These are phyloP conservation scores for Olyra latifolia DNA, from an alignment of 176 grass and related monocot genomes.

Conservation along the genomic window DNA sequence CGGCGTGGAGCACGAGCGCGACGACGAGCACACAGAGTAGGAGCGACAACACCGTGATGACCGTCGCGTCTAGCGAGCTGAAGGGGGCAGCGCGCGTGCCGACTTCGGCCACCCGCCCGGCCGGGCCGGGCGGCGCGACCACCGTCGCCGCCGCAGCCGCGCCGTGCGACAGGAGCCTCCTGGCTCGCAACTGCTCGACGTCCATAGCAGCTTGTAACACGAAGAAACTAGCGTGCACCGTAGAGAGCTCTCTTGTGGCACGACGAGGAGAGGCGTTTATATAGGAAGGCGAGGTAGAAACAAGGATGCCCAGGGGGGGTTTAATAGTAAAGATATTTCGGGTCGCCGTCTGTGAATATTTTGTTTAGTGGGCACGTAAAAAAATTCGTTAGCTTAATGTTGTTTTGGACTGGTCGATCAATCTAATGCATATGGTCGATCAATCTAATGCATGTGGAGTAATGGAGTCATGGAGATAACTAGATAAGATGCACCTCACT, in stretches of 20 bases:
- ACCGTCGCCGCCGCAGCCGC: neutral
- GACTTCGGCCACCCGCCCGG: neutral
- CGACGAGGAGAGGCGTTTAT: slow-evolving; percentile 27
- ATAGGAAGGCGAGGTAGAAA: slow-evolving; percentile 33
- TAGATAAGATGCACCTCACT: slow-evolving; percentile 35
- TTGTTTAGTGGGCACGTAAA: neutral
- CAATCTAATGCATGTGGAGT: neutral
- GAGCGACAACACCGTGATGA: slow-evolving; percentile 63
- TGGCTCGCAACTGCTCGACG: slow-evolving; percentile 30
- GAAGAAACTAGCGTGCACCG: neutral
- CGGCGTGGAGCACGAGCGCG: slow-evolving; percentile 41
- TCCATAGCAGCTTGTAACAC: slow-evolving; percentile 32
- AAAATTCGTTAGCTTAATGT: neutral
- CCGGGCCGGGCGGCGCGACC: neutral
- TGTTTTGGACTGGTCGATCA: neutral
- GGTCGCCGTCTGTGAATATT: neutral
- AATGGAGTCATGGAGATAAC: slow-evolving; percentile 29
- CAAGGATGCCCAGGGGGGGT: neutral
- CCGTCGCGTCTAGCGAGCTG: slow-evolving; percentile 51
- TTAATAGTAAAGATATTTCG: slow-evolving; percentile 12
- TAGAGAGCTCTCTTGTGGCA: slow-evolving; percentile 31
- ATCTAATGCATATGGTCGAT: slow-evolving; percentile 8
- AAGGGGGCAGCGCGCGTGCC: slow-evolving; percentile 16
- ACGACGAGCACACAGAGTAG: slow-evolving; percentile 61
- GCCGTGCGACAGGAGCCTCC: slow-evolving; percentile 52